These are phyloP conservation scores for Eimeria necatrix DNA, from an alignment of 169 alveolate species.

Conservation along the genomic window DNA sequence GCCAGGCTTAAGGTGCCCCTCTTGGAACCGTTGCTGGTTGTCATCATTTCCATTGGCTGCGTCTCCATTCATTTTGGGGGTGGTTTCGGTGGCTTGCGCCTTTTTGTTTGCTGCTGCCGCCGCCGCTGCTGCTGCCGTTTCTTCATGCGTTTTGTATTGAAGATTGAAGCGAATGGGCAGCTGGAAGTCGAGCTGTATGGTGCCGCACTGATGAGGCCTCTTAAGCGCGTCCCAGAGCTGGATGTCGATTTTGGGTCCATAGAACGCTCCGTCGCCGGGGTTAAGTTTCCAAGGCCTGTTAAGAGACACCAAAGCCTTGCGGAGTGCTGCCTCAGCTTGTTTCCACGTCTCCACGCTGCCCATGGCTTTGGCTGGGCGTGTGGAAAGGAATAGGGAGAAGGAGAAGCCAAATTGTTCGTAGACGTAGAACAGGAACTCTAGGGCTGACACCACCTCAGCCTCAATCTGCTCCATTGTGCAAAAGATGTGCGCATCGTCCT, in stretches of 20 bases:
- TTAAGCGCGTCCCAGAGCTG: conserved; percentile 97
- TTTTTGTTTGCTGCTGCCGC: not conserved
- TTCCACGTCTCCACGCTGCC: conserved; percentile 97
- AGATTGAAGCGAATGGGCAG: conserved; percentile 98
- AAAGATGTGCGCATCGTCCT: conserved; percentile 99
- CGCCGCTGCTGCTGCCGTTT: conserved; percentile 52
- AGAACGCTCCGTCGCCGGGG: conserved; percentile 99
- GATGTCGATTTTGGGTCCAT: conserved; percentile 99
- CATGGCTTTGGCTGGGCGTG: conserved; percentile 97
- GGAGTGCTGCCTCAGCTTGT: conserved; percentile 96
- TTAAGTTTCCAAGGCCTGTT: conserved; percentile 92
- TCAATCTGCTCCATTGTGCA: conserved; percentile 96
- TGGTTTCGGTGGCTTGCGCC: not conserved
- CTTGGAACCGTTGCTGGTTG: conserved; percentile 48
- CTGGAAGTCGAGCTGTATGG: conserved; percentile 99
- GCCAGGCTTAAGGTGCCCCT: conserved; percentile 88
- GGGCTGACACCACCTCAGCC: conserved; percentile 94
- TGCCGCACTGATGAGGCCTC: conserved; percentile 99
- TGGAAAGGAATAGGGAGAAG: conserved; percentile 96
- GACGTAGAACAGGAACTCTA: conserved; percentile 96
- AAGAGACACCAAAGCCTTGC: conserved; percentile 94
- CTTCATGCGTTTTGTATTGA: conserved; percentile 96
- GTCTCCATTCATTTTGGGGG: conserved; percentile 67
- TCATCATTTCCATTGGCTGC: conserved; percentile 34
- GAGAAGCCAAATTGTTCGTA: conserved; percentile 97